Evolutionary conservation across 2,329 filamentous ascomycete species (phyloP).

Genomic region (Aspergillus sojae): DNA sequence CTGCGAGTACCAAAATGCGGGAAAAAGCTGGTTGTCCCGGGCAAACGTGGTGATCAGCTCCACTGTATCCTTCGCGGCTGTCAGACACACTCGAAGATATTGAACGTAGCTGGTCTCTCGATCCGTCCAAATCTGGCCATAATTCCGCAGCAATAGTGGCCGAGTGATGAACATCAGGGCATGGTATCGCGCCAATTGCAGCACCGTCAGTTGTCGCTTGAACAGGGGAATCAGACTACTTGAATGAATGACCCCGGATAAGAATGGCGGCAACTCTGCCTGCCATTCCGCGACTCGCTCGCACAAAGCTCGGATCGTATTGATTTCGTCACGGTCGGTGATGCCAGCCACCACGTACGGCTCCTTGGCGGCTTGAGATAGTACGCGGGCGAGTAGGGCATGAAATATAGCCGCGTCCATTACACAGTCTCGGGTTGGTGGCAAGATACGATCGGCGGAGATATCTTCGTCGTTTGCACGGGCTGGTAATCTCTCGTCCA

Average conservation of each 20-base stretch:
- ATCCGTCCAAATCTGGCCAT: constrained; percentile 21
- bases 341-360: constrained; percentile 22
- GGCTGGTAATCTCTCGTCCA: constrained; percentile 11
- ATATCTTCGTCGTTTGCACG: constrained; percentile 23
- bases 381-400: constrained; percentile 20
- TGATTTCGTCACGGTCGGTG: constrained; percentile 11
- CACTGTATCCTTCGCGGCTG: constrained; percentile 21
- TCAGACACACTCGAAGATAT: constrained; percentile 20
- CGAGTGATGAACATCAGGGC: constrained; percentile 26
- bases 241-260: constrained; percentile 22
- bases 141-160: constrained; percentile 23
- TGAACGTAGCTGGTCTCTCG: constrained; percentile 15
- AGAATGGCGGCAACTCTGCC: constrained; percentile 17
- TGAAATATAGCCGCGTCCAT: constrained; percentile 29
- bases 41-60: constrained; percentile 24
- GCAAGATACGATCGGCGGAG: not conserved
- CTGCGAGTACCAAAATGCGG: constrained; percentile 28
- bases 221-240: constrained; percentile 25
- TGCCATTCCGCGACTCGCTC: constrained; percentile 19
- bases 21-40: constrained; percentile 25
- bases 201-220: constrained; percentile 24
- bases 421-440: constrained; percentile 21
- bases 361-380: constrained; percentile 23
- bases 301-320: constrained; percentile 16
- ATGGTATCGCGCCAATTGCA: constrained; percentile 25